Evolutionary conservation across 768 basidiomycete species (phyloP).

Genomic region (Pleurotus tuber-regium): DNA sequence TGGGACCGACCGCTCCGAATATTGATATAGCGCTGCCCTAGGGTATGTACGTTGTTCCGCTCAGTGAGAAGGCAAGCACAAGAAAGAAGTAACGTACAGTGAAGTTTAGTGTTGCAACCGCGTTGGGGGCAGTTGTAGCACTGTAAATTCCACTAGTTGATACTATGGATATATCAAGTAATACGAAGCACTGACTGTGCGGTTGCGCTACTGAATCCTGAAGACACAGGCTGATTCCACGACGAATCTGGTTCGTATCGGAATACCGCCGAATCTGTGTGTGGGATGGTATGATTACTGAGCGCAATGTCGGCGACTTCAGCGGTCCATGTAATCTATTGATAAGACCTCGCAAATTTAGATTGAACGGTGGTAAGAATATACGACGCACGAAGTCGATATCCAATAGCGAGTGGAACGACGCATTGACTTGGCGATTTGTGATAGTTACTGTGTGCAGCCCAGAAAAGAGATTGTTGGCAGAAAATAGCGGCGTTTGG

Average conservation of each 20-base stretch:
- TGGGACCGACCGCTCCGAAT: constrained; percentile 5
- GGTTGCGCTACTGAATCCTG: constrained; percentile 3
- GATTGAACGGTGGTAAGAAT: no score
- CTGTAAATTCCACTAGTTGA: no score
- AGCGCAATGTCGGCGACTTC: background rate
- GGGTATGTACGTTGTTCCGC: no score
- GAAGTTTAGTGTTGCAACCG: constrained; percentile 4
- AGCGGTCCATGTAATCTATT: constrained; percentile 11
- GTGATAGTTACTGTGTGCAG: constrained; percentile 6
- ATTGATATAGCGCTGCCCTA: constrained; percentile 7
- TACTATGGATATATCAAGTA: background rate
- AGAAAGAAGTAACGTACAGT: background rate
- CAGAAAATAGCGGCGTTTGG: constrained; percentile 4
- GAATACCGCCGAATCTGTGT: constrained; percentile 6
- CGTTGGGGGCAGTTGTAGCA: background rate
- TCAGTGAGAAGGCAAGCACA: background rate
- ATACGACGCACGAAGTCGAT: constrained; percentile 11
- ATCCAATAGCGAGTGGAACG: background rate
- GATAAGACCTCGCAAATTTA: no score
- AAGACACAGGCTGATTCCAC: background rate
- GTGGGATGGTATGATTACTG: background rate
- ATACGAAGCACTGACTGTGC: background rate
- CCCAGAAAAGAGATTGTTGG: constrained; percentile 1
- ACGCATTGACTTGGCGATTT: background rate
- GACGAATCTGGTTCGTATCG: background rate